Conservation (phyloP, 2,329 filamentous ascomycete species). For the Sclerotinia borealis region DNA sequence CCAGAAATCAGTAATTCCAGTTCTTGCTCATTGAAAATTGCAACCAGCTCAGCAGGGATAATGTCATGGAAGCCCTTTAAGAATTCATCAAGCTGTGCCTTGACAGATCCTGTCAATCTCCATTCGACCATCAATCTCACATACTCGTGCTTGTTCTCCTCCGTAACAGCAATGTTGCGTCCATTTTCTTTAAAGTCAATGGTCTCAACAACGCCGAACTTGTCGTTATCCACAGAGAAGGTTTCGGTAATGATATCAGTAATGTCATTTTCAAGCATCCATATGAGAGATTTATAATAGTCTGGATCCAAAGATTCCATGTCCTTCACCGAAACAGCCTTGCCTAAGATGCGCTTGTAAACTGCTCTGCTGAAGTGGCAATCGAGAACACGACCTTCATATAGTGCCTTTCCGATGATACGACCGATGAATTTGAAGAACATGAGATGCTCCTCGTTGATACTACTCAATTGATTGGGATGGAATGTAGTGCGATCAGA, state of each 20-base stretch:
- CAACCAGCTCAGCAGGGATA: slow-evolving; percentile 86
- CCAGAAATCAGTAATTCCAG: slow-evolving; percentile 94
- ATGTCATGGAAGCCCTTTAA: slow-evolving; percentile 96
- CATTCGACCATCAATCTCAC: slow-evolving; percentile 92
- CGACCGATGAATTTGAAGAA: slow-evolving; percentile 99
- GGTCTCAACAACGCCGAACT: slow-evolving; percentile 82
- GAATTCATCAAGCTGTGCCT: slow-evolving; percentile 92
- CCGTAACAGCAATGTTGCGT: slow-evolving; percentile 86
- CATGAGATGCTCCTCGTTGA: slow-evolving; percentile 92
- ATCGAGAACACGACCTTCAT: slow-evolving; percentile 90
- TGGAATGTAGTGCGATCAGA: slow-evolving; percentile 98
- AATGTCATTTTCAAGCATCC: slow-evolving; percentile 96
- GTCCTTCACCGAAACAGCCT: slow-evolving; percentile 93
- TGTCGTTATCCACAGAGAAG: slow-evolving; percentile 89
- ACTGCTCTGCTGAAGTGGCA: slow-evolving; percentile 99
- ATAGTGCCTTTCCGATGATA: slow-evolving; percentile 95
- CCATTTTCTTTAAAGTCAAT: slow-evolving; percentile 85
- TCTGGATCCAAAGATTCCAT: slow-evolving; percentile 98
- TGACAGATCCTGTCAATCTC: slow-evolving; percentile 83
- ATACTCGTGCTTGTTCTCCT: slow-evolving; percentile 98
- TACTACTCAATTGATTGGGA: slow-evolving; percentile 85
- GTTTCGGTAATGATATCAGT: slow-evolving; percentile 96
- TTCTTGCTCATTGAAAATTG: slow-evolving; percentile 98
- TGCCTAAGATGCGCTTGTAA: slow-evolving; percentile 95
- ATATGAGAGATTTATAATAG: slow-evolving; percentile 96